Conservation (phyloP, 768 basidiomycete species). For the Strobilomyces dryophilus region DNA sequence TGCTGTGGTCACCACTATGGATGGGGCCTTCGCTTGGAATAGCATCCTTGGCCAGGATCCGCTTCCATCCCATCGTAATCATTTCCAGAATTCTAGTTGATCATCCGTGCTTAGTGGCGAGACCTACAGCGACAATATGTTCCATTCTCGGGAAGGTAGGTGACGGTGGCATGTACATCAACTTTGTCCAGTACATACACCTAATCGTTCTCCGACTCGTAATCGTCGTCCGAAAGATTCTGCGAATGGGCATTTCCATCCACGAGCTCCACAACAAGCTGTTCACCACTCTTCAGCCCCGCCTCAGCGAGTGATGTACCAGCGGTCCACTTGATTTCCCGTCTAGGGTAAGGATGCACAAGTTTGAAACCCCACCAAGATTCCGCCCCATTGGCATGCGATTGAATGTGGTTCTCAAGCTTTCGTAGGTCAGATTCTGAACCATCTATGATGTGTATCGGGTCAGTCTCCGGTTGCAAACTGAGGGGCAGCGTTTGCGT, state of each 20-base stretch:
- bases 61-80: not conserved
- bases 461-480: slow-evolving; percentile 38
- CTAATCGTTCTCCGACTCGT: slow-evolving; percentile 48
- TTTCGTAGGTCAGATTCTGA: slow-evolving; percentile 29
- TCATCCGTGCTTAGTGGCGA: not conserved
- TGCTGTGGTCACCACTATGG: slow-evolving; percentile 4
- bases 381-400: slow-evolving; percentile 23
- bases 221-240: slow-evolving; percentile 48
- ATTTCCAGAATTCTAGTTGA: slow-evolving; percentile 1
- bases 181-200: not conserved
- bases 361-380: slow-evolving; percentile 77
- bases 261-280: slow-evolving; percentile 58
- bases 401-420: slow-evolving; percentile 36
- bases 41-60: slow-evolving; percentile 1
- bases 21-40: slow-evolving; percentile 5
- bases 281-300: slow-evolving; percentile 53
- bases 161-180: slow-evolving; percentile 53
- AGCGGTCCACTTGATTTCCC: slow-evolving; percentile 50
- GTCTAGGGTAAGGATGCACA: slow-evolving; percentile 64
- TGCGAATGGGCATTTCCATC: slow-evolving; percentile 11
- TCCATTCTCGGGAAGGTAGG: slow-evolving; percentile 31
- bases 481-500: slow-evolving; percentile 47
- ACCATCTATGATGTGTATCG: slow-evolving; percentile 37
- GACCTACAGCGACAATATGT: slow-evolving; percentile 6
- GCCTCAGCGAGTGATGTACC: slow-evolving; percentile 40